Evolutionary conservation across 352 stramenopile species (phyloP).

Genomic region (Phytophthora sansomeana): DNA sequence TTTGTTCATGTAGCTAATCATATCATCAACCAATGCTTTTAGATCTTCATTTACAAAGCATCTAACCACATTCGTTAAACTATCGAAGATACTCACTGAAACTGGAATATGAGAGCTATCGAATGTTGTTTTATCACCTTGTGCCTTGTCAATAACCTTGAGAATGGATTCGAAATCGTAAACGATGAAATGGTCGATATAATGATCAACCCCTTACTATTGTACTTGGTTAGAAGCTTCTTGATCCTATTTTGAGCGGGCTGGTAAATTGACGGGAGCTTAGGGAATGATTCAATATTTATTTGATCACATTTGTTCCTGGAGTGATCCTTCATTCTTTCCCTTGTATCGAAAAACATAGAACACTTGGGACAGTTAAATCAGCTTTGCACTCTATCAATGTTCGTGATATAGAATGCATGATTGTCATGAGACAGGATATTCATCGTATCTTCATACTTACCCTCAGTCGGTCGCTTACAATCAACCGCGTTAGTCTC

Average conservation of each 20-base stretch:
- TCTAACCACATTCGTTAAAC: constrained; percentile 16
- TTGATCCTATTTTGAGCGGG: constrained; percentile 7
- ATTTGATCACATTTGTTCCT: constrained; percentile 41
- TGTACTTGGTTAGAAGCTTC: constrained; percentile 19
- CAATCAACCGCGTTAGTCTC: neutral
- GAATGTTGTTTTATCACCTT: constrained; percentile 19
- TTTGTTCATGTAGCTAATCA: constrained; percentile 21
- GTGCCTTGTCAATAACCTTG: constrained; percentile 16
- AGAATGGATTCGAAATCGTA: constrained; percentile 40
- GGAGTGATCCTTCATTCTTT: constrained; percentile 33
- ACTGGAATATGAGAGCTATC: constrained; percentile 19
- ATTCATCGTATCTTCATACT: neutral
- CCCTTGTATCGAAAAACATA: constrained; percentile 23
- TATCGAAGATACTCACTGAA: constrained; percentile 17
- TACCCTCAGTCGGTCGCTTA: too few relatives aligned
- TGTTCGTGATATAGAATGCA: constrained; percentile 1
- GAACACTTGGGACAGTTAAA: constrained; percentile 8
- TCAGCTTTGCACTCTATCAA: neutral
- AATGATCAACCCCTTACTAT: constrained; percentile 13
- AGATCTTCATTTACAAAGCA: constrained; percentile 28
- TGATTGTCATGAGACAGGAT: constrained; percentile 13
- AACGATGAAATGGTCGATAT: constrained; percentile 33
- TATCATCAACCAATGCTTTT: constrained; percentile 17
- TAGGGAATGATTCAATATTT: constrained; percentile 23
- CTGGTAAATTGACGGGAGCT: constrained; percentile 16